phyloP scores from a whole-genome alignment of 2,329 filamentous ascomycete genomes.

The Endocalyx cinctus region DNA sequence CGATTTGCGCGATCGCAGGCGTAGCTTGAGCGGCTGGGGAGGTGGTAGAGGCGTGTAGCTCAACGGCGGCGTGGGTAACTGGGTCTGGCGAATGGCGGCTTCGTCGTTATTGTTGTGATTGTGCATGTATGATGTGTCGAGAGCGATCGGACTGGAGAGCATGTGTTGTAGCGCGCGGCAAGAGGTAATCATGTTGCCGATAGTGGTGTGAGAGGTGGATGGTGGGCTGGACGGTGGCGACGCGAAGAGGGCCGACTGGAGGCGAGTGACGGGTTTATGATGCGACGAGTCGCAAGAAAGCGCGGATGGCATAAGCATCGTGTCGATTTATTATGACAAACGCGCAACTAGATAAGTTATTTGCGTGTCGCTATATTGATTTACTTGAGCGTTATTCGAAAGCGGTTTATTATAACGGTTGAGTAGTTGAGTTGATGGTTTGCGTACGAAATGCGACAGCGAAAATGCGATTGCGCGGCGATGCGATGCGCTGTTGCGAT shows the following conservation, averaged over 20 bases:
- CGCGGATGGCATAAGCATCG: conserved; percentile 57
- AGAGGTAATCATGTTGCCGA: conserved; percentile 53
- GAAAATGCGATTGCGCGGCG: too few relatives aligned
- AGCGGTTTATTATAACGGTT: background rate
- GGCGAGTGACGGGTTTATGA: conserved; percentile 39
- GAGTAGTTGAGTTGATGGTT: background rate
- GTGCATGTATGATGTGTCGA: conserved; percentile 10
- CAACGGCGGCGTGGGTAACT: conserved; percentile 54
- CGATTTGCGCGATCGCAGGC: conserved; percentile 44
- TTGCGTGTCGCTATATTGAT: conserved; percentile 2
- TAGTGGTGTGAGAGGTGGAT: conserved; percentile 39
- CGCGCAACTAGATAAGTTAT: too few relatives aligned
- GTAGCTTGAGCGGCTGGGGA: conserved; percentile 45
- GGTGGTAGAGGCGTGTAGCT: conserved; percentile 39
- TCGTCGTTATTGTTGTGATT: too few relatives aligned
- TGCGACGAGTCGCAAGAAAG: conserved; percentile 54
- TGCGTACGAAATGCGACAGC: background rate
- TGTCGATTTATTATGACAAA: conserved; percentile 12
- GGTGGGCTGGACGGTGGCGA: conserved; percentile 57
- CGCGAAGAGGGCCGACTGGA: conserved; percentile 47
- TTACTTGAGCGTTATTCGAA: conserved; percentile 3
- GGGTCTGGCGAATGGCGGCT: conserved; percentile 24
- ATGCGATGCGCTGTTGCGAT: too few relatives aligned
- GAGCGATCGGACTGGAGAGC: conserved; percentile 37
- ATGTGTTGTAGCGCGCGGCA: conserved; percentile 60